Evolutionary conservation across 768 basidiomycete species (phyloP).

Genomic region (Plicaturopsis crispa): DNA sequence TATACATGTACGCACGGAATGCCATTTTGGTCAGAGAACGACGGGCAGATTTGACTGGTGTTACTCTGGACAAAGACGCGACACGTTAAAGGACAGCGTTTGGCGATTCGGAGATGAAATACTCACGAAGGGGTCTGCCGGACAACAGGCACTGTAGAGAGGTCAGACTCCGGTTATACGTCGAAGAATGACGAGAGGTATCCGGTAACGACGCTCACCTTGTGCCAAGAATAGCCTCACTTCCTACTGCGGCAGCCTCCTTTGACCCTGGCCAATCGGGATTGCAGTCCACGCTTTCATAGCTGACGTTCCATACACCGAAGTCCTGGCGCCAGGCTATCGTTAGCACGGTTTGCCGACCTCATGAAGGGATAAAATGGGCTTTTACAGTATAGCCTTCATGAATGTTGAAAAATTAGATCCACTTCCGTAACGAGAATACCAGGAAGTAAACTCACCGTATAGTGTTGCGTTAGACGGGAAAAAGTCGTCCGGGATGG

Average conservation of each 20-base stretch:
- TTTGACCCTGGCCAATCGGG: slow-evolving; percentile 56
- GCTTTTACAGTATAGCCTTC: slow-evolving; percentile 31
- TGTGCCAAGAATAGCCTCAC: slow-evolving; percentile 46
- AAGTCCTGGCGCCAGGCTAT: slow-evolving; percentile 47
- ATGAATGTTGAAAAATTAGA: slow-evolving; percentile 1
- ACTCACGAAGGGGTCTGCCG: neutral
- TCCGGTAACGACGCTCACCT: slow-evolving; percentile 66
- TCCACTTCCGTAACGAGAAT: slow-evolving; percentile 1
- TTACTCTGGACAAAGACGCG: neutral
- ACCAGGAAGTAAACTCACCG: slow-evolving; percentile 39
- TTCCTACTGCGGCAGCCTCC: slow-evolving; percentile 58
- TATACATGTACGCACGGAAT: neutral
- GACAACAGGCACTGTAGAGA: neutral
- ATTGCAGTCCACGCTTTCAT: slow-evolving; percentile 55
- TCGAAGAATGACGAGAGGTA: no score
- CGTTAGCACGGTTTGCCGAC: neutral
- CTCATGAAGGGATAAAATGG: neutral
- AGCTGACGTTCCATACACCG: slow-evolving; percentile 81
- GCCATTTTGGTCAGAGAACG: neutral
- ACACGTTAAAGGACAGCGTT: neutral
- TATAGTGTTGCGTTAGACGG: slow-evolving; percentile 64
- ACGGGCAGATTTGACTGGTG: neutral
- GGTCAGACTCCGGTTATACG: no score
- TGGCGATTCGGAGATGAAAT: neutral
- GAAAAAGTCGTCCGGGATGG: slow-evolving; percentile 68